These are phyloP conservation scores for Entrophospora sp. DNA, from an alignment of 192 early-diverging fungal genomes.

Conservation along the genomic window DNA sequence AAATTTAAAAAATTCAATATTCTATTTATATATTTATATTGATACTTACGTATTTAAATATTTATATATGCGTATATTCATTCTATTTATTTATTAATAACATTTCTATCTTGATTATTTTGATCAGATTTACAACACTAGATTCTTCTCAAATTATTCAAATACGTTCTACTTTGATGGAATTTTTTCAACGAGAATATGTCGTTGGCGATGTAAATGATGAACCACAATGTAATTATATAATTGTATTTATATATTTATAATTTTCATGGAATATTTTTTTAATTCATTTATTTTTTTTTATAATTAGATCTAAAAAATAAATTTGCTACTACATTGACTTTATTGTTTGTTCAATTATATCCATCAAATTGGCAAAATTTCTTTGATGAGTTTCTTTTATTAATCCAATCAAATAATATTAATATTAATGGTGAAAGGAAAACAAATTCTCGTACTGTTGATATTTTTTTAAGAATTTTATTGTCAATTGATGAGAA, in stretches of 20 bases:
- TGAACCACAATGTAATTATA: conserved; percentile 47
- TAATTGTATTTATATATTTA: background rate
- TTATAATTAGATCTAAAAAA: conserved; percentile 52
- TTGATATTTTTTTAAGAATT: conserved; percentile 73
- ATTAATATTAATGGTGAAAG: conserved; percentile 35
- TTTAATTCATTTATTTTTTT: background rate
- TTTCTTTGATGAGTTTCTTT: conserved; percentile 81
- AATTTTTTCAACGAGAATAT: conserved; percentile 49
- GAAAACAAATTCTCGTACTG: conserved; percentile 41
- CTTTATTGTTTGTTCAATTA: conserved; percentile 68
- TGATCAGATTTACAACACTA: conserved; percentile 11
- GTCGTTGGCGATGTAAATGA: conserved; percentile 27
- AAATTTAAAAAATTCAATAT: background rate
- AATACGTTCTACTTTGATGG: conserved; percentile 48
- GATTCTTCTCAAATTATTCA: conserved; percentile 41
- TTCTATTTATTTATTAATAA: too few relatives aligned
- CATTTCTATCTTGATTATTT: background rate
- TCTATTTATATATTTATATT: background rate
- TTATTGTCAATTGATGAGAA: conserved; percentile 80
- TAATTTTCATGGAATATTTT: background rate
- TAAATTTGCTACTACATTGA: conserved; percentile 76
- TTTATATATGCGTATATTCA: background rate
- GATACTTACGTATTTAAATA: background rate
- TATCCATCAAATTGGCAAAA: conserved; percentile 82
- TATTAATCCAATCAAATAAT: conserved; percentile 45